Evolutionary conservation across 106 monocot species (phyloP).

Genomic region (Apostasia ramifera): DNA sequence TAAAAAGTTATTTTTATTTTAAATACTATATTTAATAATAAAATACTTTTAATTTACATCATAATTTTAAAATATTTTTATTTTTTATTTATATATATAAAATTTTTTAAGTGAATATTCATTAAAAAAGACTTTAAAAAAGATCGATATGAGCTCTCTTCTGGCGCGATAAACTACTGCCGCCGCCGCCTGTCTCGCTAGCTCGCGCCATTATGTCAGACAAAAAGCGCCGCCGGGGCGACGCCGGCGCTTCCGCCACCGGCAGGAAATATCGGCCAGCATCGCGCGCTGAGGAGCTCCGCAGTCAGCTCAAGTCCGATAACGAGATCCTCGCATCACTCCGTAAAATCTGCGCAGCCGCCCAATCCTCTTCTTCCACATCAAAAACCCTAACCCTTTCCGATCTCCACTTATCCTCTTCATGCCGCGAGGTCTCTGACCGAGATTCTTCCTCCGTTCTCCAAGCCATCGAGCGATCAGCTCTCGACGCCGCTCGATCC

Average conservation of each 20-base stretch:
- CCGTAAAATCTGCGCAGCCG: slow-evolving; percentile 24
- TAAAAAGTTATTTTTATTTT: no score
- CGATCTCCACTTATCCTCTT: slow-evolving; percentile 39
- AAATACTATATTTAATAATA: no score
- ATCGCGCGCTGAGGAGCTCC: slow-evolving; percentile 46
- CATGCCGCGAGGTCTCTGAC: slow-evolving; percentile 59
- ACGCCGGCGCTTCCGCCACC: background rate
- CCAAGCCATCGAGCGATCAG: slow-evolving; percentile 37
- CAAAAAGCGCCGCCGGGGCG: slow-evolving; percentile 69
- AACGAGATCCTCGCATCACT: slow-evolving; percentile 59
- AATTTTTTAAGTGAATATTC: no score
- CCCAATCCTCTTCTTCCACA: slow-evolving; percentile 16
- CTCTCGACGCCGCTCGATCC: slow-evolving; percentile 37
- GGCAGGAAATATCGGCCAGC: slow-evolving; percentile 4
- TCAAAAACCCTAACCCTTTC: slow-evolving; percentile 27
- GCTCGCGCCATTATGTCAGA: slow-evolving; percentile 42
- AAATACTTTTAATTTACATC: no score
- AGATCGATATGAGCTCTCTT: no score
- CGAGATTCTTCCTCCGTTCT: slow-evolving; percentile 30
- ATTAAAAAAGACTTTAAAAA: no score
- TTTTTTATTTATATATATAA: no score
- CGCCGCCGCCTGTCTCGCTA: background rate
- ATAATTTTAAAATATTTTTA: no score
- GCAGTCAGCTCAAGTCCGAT: slow-evolving; percentile 61
- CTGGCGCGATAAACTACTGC: no score